Evolutionary conservation across 495 filamentous ascomycete genomes (phyloP), one percentile per base, ranked within the genome.

Genomic region (Thozetella sp.): DNA sequence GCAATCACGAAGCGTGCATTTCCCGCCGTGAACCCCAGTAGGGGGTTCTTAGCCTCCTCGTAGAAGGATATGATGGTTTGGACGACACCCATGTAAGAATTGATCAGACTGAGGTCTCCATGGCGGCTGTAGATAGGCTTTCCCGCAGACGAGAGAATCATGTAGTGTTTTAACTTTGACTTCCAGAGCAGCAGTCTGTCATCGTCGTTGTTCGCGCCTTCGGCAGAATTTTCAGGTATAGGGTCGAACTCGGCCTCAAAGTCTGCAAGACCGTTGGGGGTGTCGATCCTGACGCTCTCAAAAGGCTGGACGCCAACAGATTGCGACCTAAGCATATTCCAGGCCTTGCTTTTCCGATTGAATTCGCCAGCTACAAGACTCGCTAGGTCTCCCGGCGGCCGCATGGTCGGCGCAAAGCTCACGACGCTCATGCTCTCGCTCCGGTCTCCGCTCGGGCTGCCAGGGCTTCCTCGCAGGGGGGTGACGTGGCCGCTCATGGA

Each of bases 61-160:
- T 96, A 97, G 76, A 97, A 98, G 2, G 96, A 97, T 54, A 99
- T 96, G 67, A 98, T 94, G 53, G 96, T 97, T 63, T 98, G 96
- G 9, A 97, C 89, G 17, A 97, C 87, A n/a, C 96, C 96, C 75
- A 97, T 93, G 67, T 94, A 97, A 34, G 88, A 88, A 52, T 93
- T 97, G 63, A 97, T 89, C 34, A 98, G 76, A 20, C 88, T 86
- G 60, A 96, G 84, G 61, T 97, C 92, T 23, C 96, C 96, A 70
- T 99, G 93, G 57, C 96, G 83, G 58, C 92, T 97, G 73, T 93
- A 99, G 37, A 99, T 94, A 3, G 96, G 96, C 69, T 99, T 99
- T n/a, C 96, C 96, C 26, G 96, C 95, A 12, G 92, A 92, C 1
- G 96, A 97, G 0, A 99, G 79, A 65, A 99, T 96, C 64, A 99